A percentile compares a stretch with the other conserved stretches of the same genome.
phyloP scores from a whole-genome alignment of 2,329 filamentous ascomycete genomes.

The Trichoderma aggressivum region DNA sequence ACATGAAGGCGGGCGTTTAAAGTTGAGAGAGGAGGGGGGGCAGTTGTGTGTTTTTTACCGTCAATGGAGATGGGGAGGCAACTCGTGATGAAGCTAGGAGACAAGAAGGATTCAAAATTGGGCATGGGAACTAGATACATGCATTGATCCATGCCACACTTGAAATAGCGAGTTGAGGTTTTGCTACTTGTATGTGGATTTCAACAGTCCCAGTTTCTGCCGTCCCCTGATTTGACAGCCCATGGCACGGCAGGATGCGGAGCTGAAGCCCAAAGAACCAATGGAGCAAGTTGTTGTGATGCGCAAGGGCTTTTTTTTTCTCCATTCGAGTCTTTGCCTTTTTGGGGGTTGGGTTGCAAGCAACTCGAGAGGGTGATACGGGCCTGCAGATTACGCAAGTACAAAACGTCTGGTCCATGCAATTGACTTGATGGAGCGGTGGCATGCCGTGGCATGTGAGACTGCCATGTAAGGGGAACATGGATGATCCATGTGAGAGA shows the following conservation, averaged over 20 bases:
- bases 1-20: background rate
- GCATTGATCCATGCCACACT: background rate
- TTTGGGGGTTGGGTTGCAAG: background rate
- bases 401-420: background rate
- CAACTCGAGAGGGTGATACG: background rate
- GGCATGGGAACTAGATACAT: background rate
- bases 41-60: background rate
- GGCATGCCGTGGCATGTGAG: conserved; percentile 7
- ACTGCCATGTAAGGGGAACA: background rate
- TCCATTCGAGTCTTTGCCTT: background rate
- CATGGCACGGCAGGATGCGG: conserved; percentile 12
- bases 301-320: background rate
- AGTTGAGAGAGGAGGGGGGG: background rate
- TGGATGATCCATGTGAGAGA: background rate
- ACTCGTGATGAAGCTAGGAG: background rate
- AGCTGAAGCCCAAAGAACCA: conserved; percentile 5
- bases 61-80: too few species aligned
- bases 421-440: background rate
- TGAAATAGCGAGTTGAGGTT: too few species aligned
- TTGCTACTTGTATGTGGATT: too few species aligned
- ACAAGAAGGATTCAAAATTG: background rate
- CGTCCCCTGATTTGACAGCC: conserved; percentile 7
- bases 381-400: background rate
- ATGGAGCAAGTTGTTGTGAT: background rate
- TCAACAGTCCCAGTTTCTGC: background rate